Percentiles rank a stretch among this genome's conserved stretches.
Conservation (phyloP, 2,329 filamentous ascomycete genomes). For the Neofusicoccum sp. region DNA sequence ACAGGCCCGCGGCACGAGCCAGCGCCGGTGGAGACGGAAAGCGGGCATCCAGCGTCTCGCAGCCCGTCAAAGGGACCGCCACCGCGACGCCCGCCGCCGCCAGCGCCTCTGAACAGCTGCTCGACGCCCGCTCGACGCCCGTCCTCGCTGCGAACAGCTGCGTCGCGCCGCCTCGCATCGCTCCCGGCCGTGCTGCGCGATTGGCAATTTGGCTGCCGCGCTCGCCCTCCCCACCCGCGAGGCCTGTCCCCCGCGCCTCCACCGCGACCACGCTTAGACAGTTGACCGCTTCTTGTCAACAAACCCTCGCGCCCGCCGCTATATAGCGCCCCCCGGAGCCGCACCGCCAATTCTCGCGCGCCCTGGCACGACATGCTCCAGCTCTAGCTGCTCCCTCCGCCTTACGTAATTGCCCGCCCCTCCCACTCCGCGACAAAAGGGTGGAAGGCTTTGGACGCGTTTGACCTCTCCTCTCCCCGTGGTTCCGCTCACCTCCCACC, state of each 20-base stretch:
- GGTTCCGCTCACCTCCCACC: constrained; percentile 16
- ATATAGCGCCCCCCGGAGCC: constrained; percentile 19
- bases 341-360: constrained; percentile 13
- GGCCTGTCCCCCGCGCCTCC: constrained; percentile 16
- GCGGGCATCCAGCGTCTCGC: constrained; percentile 6
- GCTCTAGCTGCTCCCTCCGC: not conserved
- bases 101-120: not conserved
- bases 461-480: constrained; percentile 10
- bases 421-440: constrained; percentile 13
- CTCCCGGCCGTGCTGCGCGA: not conserved
- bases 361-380: not conserved
- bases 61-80: constrained; percentile 3
- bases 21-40: constrained; percentile 7
- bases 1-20: constrained; percentile 5
- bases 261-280: constrained; percentile 11
- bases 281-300: constrained; percentile 23
- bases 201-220: constrained; percentile 7
- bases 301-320: constrained; percentile 15
- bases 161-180: not conserved
- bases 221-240: constrained; percentile 12
- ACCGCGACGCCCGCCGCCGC: not conserved
- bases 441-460: constrained; percentile 20
- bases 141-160: not conserved
- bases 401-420: constrained; percentile 21
- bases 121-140: not conserved